Percentiles rank a stretch among this genome's conserved stretches.
These are phyloP conservation scores for Hericium coralloides DNA, from an alignment of 768 basidiomycete species.

Conservation along the genomic window DNA sequence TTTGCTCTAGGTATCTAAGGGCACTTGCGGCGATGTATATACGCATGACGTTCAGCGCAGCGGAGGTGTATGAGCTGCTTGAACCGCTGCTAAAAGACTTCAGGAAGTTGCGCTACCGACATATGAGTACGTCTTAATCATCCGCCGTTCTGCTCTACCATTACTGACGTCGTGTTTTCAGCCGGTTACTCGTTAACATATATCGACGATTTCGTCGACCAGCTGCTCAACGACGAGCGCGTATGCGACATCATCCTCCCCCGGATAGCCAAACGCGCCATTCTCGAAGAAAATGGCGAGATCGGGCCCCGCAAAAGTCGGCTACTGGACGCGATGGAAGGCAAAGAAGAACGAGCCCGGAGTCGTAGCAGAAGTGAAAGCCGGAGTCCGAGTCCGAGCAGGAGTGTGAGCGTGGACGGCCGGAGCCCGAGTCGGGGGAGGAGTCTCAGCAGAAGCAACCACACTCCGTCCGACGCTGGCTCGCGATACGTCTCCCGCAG, in stretches of 20 bases:
- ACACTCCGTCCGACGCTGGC: slow-evolving; percentile 35
- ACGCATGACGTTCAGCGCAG: slow-evolving; percentile 86
- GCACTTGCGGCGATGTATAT: slow-evolving; percentile 92
- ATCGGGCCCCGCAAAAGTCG: slow-evolving; percentile 79
- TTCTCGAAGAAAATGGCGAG: slow-evolving; percentile 89
- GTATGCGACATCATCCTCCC: slow-evolving; percentile 97
- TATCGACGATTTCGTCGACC: slow-evolving; percentile 89
- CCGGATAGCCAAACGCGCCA: slow-evolving; percentile 73
- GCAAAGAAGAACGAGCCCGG: slow-evolving; percentile 43
- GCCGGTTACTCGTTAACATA: slow-evolving; percentile 80
- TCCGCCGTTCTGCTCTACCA: background rate
- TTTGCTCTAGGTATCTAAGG: slow-evolving; percentile 67
- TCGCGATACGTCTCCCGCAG: slow-evolving; percentile 60
- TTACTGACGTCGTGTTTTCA: slow-evolving; percentile 22
- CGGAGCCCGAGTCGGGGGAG: slow-evolving; percentile 18
- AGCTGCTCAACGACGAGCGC: slow-evolving; percentile 77
- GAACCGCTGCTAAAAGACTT: slow-evolving; percentile 95
- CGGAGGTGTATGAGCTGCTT: slow-evolving; percentile 86
- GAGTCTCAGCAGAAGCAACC: slow-evolving; percentile 18
- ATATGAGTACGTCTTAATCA: slow-evolving; percentile 53
- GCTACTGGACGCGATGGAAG: slow-evolving; percentile 83
- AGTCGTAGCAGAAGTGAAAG: slow-evolving; percentile 27
- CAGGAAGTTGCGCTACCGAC: slow-evolving; percentile 74
- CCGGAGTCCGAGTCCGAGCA: slow-evolving; percentile 13
- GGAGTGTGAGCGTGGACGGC: slow-evolving; percentile 18